Evolutionary conservation across 768 basidiomycete species (phyloP).

Genomic region (Gloeophyllum trabeum): DNA sequence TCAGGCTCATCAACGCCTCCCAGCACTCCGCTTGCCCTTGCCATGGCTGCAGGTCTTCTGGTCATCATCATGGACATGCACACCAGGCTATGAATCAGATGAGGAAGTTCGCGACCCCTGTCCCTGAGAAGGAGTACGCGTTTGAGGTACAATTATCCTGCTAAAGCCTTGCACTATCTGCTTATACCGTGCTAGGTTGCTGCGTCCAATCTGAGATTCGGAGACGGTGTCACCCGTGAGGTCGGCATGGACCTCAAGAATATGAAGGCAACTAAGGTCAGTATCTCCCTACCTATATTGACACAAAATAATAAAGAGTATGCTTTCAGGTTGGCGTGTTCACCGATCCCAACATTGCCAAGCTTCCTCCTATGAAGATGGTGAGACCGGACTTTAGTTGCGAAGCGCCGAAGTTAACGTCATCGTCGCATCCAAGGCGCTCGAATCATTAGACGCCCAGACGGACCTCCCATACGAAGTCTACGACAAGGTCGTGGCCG

Average conservation of each 20-base stretch:
- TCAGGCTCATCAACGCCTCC: constrained; percentile 65
- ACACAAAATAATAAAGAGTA: no score
- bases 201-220: constrained; percentile 81
- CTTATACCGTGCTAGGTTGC: constrained; percentile 41
- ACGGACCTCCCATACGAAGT: constrained; percentile 70
- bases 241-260: constrained; percentile 93
- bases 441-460: constrained; percentile 73
- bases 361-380: constrained; percentile 72
- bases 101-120: constrained; percentile 69
- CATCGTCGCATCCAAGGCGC: constrained; percentile 32
- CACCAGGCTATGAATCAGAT: constrained; percentile 46
- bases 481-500: constrained; percentile 71
- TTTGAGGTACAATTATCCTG: constrained; percentile 54
- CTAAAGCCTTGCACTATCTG: neutral
- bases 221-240: constrained; percentile 81
- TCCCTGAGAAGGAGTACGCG: constrained; percentile 82
- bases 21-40: constrained; percentile 74
- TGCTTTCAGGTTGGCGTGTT: constrained; percentile 80
- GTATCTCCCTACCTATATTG: neutral
- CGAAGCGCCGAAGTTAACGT: neutral
- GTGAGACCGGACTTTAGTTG: constrained; percentile 28
- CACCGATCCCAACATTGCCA: constrained; percentile 80
- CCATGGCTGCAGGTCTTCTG: constrained; percentile 47
- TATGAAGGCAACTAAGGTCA: constrained; percentile 79
- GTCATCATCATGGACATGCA: constrained; percentile 27